These are phyloP conservation scores for Penicillium freii DNA, from an alignment of 2,329 filamentous ascomycete genomes.

Conservation along the genomic window DNA sequence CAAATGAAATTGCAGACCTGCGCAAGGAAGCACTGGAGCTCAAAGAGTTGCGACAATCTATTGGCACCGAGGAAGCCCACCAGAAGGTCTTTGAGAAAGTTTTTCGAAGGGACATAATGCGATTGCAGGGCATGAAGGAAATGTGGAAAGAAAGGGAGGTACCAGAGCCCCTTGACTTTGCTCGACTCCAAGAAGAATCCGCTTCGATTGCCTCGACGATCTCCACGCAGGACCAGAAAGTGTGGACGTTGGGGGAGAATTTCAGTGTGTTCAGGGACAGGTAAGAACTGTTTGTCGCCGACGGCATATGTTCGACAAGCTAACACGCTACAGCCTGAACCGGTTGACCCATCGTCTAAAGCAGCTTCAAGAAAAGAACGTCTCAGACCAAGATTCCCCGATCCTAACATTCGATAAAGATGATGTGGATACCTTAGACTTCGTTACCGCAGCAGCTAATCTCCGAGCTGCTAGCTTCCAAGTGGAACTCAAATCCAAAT, in stretches of 20 bases:
- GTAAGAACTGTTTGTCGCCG: slow-evolving; percentile 28
- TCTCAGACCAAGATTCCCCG: slow-evolving; percentile 42
- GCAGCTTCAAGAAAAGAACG: slow-evolving; percentile 57
- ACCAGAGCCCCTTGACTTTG: slow-evolving; percentile 71
- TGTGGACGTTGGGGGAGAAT: slow-evolving; percentile 83
- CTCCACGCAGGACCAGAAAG: slow-evolving; percentile 65
- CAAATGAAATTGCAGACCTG: slow-evolving; percentile 82
- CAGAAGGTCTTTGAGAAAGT: slow-evolving; percentile 89
- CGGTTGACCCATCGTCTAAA: slow-evolving; percentile 73
- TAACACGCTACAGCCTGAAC: slow-evolving; percentile 54
- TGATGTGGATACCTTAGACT: slow-evolving; percentile 90
- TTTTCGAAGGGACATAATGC: slow-evolving; percentile 78
- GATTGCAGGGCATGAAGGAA: slow-evolving; percentile 81
- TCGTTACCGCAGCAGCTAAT: slow-evolving; percentile 87
- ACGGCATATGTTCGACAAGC: neutral
- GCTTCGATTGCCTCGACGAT: slow-evolving; percentile 54
- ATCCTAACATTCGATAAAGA: slow-evolving; percentile 93
- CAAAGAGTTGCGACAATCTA: slow-evolving; percentile 75
- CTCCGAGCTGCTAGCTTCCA: slow-evolving; percentile 84
- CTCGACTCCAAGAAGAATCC: slow-evolving; percentile 56
- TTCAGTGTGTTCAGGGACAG: slow-evolving; percentile 81
- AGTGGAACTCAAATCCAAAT: slow-evolving; percentile 84
- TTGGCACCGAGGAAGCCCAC: slow-evolving; percentile 75
- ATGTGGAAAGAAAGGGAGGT: slow-evolving; percentile 88
- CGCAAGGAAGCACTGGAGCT: slow-evolving; percentile 79